Percentiles rank a stretch among this genome's conserved stretches.
phyloP scores from a whole-genome alignment of 345 rosid genomes.

The Physaria fendleri region DNA sequence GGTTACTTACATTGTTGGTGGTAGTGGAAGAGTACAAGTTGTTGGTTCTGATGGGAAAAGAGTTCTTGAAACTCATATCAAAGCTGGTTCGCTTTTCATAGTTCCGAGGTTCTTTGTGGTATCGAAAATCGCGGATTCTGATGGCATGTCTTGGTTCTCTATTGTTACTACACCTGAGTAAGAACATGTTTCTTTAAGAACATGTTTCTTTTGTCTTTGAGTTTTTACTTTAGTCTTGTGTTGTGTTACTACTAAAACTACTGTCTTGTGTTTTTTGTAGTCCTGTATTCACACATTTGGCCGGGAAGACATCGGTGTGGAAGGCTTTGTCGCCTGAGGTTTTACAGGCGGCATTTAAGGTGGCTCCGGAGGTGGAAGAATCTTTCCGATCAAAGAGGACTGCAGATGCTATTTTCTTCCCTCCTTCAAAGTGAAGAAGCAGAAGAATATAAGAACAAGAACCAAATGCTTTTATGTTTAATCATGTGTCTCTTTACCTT shows the following conservation, averaged over 20 bases:
- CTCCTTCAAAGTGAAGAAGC: slow-evolving; percentile 48
- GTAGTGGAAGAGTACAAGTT: slow-evolving; percentile 68
- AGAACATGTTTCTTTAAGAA: slow-evolving; percentile 12
- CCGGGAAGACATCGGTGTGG: slow-evolving; percentile 74
- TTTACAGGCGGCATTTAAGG: slow-evolving; percentile 66
- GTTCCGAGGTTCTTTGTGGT: slow-evolving; percentile 84
- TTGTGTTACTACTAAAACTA: no score
- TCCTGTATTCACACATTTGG: slow-evolving; percentile 85
- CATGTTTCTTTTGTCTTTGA: neutral
- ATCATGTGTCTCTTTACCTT: neutral
- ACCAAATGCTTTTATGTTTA: neutral
- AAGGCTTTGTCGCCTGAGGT: slow-evolving; percentile 79
- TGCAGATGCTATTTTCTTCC: slow-evolving; percentile 70
- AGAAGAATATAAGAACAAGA: slow-evolving; percentile 6
- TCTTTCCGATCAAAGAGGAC: slow-evolving; percentile 64
- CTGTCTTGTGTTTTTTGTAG: slow-evolving; percentile 32
- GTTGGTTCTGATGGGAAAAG: slow-evolving; percentile 71
- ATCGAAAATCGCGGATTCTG: slow-evolving; percentile 76
- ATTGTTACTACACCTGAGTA: slow-evolving; percentile 80
- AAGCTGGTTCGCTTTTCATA: slow-evolving; percentile 66
- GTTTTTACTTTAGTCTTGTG: neutral
- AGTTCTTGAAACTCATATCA: slow-evolving; percentile 61
- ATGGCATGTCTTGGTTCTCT: slow-evolving; percentile 82
- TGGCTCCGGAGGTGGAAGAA: slow-evolving; percentile 50
- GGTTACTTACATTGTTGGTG: slow-evolving; percentile 70